Conservation (phyloP, 2,329 filamentous ascomycete species). For the Colletotrichum eleusines region DNA sequence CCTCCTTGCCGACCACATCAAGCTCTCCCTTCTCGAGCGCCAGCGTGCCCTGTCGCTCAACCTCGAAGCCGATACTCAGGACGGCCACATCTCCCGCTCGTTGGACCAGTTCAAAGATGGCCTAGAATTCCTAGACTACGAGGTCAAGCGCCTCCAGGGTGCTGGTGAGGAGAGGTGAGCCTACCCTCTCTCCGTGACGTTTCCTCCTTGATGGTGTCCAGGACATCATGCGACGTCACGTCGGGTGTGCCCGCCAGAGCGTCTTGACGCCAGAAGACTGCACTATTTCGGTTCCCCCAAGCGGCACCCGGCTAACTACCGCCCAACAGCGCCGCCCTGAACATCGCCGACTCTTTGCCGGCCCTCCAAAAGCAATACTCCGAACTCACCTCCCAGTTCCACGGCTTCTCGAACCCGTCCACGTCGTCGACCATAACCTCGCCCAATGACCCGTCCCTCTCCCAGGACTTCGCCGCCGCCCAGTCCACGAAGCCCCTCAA, state of each 20-base stretch:
- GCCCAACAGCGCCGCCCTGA: constrained; percentile 56
- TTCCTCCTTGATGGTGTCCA: not conserved
- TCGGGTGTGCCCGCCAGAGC: constrained; percentile 21
- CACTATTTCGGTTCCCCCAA: not conserved
- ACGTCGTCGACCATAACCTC: constrained; percentile 65
- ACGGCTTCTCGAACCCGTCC: constrained; percentile 69
- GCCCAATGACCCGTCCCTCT: constrained; percentile 74
- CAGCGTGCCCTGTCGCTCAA: constrained; percentile 86
- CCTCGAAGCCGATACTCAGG: constrained; percentile 82
- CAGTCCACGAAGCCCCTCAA: constrained; percentile 53
- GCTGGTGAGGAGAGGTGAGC: constrained; percentile 72
- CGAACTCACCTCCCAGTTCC: constrained; percentile 85
- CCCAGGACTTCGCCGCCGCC: constrained; percentile 74
- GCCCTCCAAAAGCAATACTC: constrained; percentile 79
- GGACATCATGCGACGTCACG: constrained; percentile 24
- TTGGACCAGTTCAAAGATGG: constrained; percentile 88
- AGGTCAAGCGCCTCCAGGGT: constrained; percentile 73
- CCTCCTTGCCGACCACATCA: constrained; percentile 95
- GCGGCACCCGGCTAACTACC: not conserved
- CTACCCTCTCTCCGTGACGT: constrained; percentile 14
- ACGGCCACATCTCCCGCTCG: constrained; percentile 89
- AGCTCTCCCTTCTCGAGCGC: constrained; percentile 92
- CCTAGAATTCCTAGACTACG: constrained; percentile 75
- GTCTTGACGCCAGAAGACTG: constrained; percentile 43
- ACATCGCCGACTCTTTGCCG: constrained; percentile 73